A percentile compares a stretch with the other conserved stretches of the same genome.
Conservation (phyloP, 768 basidiomycete genomes). For the Lactarius sp. region DNA sequence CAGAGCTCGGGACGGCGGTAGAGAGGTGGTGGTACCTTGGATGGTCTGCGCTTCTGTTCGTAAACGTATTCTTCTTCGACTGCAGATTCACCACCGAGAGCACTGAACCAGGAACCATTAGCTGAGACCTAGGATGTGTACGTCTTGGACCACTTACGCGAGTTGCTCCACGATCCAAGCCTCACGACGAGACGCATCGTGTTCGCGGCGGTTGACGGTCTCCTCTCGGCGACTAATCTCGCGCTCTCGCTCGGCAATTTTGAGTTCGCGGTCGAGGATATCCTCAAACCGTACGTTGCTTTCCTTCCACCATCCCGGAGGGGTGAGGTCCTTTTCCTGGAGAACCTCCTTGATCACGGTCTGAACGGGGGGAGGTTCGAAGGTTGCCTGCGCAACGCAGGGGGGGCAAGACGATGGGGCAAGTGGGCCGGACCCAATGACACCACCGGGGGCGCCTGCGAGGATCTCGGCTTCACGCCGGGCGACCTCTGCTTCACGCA, state of each 20-base stretch:
- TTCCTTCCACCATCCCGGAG: slow-evolving; percentile 74
- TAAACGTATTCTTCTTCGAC: slow-evolving; percentile 81
- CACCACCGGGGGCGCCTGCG: slow-evolving; percentile 77
- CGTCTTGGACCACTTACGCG: slow-evolving; percentile 48
- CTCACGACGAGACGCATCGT: slow-evolving; percentile 83
- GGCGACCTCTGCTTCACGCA: slow-evolving; percentile 84
- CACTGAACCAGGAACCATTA: slow-evolving; percentile 35
- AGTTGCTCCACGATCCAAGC: slow-evolving; percentile 92
- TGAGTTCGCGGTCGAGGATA: slow-evolving; percentile 77
- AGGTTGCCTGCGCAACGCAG: slow-evolving; percentile 57
- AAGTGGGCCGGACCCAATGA: slow-evolving; percentile 50
- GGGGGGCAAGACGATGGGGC: slow-evolving; percentile 43
- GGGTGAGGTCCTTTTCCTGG: slow-evolving; percentile 72
- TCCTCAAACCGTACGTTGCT: slow-evolving; percentile 72
- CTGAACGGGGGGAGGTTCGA: slow-evolving; percentile 51
- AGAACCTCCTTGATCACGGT: slow-evolving; percentile 87
- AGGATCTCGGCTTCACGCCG: slow-evolving; percentile 84
- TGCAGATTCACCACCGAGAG: slow-evolving; percentile 63
- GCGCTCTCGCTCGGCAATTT: slow-evolving; percentile 78
- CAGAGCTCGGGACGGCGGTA: slow-evolving; percentile 89
- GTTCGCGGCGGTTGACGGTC: slow-evolving; percentile 76
- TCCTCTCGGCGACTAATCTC: slow-evolving; percentile 87
- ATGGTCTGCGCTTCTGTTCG: slow-evolving; percentile 71
- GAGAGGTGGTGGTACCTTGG: slow-evolving; percentile 86
- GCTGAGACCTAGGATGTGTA: not conserved